phyloP scores from a whole-genome alignment of 768 basidiomycete species.

The Dioszegia crocea region DNA sequence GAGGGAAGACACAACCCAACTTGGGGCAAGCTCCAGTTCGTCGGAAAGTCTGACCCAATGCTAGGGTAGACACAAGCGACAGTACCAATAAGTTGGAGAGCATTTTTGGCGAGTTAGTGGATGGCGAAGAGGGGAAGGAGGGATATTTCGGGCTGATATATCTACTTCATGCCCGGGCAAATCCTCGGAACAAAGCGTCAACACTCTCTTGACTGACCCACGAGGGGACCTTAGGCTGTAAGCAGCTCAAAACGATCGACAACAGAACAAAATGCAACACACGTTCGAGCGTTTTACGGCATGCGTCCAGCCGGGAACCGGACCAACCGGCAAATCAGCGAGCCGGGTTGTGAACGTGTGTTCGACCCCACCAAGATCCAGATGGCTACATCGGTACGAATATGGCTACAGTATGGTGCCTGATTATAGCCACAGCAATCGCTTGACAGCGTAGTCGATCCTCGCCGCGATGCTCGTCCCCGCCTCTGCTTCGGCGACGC shows the following conservation, averaged over 20 bases:
- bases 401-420: background rate
- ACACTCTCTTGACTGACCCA: no score
- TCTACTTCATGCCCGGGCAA: no score
- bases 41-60: conserved; percentile 37
- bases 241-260: no score
- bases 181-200: no score
- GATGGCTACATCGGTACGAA: background rate
- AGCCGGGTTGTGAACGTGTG: background rate
- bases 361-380: no score
- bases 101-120: background rate
- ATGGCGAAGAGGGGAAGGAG: background rate
- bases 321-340: background rate
- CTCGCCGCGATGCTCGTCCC: conserved; percentile 83
- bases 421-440: conserved; percentile 68
- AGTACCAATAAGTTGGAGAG: background rate
- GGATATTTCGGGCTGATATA: background rate
- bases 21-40: conserved; percentile 45
- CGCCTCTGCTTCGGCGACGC: conserved; percentile 74
- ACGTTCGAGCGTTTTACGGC: background rate
- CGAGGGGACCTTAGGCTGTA: no score
- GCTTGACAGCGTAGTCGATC: conserved; percentile 89
- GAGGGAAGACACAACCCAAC: conserved; percentile 46
- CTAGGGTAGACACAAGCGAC: background rate
- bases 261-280: background rate
- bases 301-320: background rate